Conservation (phyloP, 352 stramenopile genomes). For the Globisporangium yorkense region DNA sequence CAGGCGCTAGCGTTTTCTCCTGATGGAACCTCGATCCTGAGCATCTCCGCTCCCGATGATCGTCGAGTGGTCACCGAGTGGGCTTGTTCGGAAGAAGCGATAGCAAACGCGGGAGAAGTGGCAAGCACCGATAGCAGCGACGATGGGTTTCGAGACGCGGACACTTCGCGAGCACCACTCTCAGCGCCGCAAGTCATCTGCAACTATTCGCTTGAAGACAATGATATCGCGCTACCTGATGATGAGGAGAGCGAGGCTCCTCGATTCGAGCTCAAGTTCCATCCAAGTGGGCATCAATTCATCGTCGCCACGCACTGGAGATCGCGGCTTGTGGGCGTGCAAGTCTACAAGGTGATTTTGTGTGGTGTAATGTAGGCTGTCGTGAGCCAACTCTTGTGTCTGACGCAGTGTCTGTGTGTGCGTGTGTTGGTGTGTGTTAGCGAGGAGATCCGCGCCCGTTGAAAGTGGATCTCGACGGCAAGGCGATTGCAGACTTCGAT, state of each 20-base stretch:
- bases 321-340: not conserved
- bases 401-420: not conserved
- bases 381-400: not conserved
- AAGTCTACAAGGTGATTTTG: constrained; percentile 8
- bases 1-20: constrained; percentile 9
- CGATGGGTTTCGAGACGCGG: not conserved
- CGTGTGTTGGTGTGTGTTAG: not conserved
- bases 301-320: not conserved
- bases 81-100: constrained; percentile 4
- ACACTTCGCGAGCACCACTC: not conserved
- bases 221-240: too few species aligned
- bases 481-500: not conserved
- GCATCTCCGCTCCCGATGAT: not conserved
- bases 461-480: not conserved
- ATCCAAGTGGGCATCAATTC: constrained; percentile 4
- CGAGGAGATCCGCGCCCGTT: not conserved
- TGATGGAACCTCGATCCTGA: constrained; percentile 6
- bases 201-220: constrained; percentile 1
- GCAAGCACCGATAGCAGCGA: constrained; percentile 12
- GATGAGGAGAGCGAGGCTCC: not conserved
- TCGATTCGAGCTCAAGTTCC: constrained; percentile 6
- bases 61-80: constrained; percentile 6
- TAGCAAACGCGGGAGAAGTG: not conserved
- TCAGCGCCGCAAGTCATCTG: not conserved
- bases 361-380: not conserved